Conservation (phyloP, 2,329 filamentous ascomycete species). For the Beauveria australis region DNA sequence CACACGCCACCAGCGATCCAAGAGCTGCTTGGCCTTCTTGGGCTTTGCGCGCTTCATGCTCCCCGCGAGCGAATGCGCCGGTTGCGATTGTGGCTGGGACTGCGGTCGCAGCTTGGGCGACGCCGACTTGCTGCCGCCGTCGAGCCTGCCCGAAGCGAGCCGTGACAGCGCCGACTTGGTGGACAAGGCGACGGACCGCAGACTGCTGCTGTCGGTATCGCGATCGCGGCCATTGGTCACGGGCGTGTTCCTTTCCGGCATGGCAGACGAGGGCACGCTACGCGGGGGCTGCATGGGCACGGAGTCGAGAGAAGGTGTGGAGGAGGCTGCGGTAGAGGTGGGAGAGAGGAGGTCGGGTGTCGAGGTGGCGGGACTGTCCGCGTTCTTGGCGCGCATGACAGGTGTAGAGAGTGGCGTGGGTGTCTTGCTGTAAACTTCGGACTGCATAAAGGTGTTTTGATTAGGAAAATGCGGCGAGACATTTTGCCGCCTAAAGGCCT, state of each 20-base stretch:
- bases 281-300: slow-evolving; percentile 18
- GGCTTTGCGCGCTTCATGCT: slow-evolving; percentile 27
- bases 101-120: slow-evolving; percentile 17
- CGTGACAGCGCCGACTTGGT: slow-evolving; percentile 45
- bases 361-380: slow-evolving; percentile 36
- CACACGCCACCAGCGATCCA: slow-evolving; percentile 89
- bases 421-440: slow-evolving; percentile 62
- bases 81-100: not conserved
- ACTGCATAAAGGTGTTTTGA: slow-evolving; percentile 66
- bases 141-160: slow-evolving; percentile 32
- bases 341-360: slow-evolving; percentile 39
- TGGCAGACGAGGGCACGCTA: slow-evolving; percentile 23
- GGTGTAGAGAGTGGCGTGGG: slow-evolving; percentile 46
- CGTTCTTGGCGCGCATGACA: slow-evolving; percentile 28
- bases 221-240: slow-evolving; percentile 26
- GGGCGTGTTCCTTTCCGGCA: slow-evolving; percentile 14
- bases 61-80: slow-evolving; percentile 13
- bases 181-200: slow-evolving; percentile 49
- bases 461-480: slow-evolving; percentile 74
- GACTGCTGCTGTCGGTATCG: slow-evolving; percentile 42
- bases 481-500: slow-evolving; percentile 85
- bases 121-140: slow-evolving; percentile 17
- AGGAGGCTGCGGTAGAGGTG: slow-evolving; percentile 25
- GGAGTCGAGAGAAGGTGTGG: slow-evolving; percentile 31
- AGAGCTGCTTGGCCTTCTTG: slow-evolving; percentile 47